These are phyloP conservation scores for Acephala macrosclerotiorum DNA, from an alignment of 2,329 filamentous ascomycete species.

Conservation along the genomic window DNA sequence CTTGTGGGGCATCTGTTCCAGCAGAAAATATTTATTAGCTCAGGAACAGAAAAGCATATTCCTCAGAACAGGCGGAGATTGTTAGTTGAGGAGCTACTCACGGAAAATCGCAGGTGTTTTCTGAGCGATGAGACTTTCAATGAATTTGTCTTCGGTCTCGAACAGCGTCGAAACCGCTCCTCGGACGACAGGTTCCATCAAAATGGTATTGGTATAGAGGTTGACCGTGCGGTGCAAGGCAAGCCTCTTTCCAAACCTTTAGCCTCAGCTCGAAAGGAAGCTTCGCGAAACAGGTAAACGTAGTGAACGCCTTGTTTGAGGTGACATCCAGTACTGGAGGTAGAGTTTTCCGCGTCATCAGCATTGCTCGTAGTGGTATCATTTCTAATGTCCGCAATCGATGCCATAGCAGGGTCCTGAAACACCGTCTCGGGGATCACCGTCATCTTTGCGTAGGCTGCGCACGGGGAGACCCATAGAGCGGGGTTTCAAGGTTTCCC, in stretches of 20 bases:
- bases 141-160: background rate
- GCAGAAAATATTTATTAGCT: too few species aligned
- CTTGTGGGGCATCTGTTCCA: background rate
- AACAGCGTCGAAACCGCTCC: background rate
- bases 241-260: background rate
- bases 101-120: background rate
- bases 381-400: too few species aligned
- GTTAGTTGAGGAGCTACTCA: too few species aligned
- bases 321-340: too few species aligned
- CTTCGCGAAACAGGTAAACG: background rate
- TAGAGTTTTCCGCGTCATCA: background rate
- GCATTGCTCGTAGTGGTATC: too few species aligned
- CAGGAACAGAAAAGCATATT: too few species aligned
- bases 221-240: background rate
- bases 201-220: background rate
- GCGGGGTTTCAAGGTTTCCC: too few species aligned
- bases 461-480: too few species aligned
- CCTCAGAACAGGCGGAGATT: too few species aligned
- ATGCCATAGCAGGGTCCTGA: too few species aligned
- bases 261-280: background rate
- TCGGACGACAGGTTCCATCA: background rate
- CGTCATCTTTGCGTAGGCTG: too few species aligned
- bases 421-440: too few species aligned
- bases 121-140: background rate
- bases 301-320: background rate